Conservation (phyloP, 495 filamentous ascomycete genomes). For the Neurospora cerealis region DNA sequence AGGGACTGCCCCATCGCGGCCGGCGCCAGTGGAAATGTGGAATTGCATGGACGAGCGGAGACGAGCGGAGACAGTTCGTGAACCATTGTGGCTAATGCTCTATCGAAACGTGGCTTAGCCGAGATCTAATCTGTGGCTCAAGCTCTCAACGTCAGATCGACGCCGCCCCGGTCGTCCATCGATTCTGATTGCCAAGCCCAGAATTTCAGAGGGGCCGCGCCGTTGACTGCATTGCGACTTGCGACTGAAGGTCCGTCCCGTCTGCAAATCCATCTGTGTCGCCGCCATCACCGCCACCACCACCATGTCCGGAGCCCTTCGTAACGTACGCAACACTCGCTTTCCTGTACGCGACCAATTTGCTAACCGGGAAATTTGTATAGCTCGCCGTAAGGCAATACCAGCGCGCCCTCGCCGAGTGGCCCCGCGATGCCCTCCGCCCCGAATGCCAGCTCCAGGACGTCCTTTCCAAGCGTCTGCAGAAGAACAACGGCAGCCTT, state of each 20-base stretch:
- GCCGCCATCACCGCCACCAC: background rate
- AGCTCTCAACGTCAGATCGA: background rate
- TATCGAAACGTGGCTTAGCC: background rate
- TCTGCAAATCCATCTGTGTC: background rate
- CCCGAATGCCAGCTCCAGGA: constrained; percentile 67
- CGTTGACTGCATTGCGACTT: background rate
- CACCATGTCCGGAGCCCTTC: constrained; percentile 15
- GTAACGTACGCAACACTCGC: background rate
- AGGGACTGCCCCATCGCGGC: background rate
- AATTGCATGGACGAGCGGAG: background rate
- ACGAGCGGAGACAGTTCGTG: background rate
- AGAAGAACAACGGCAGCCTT: constrained; percentile 35
- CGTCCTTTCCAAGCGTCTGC: constrained; percentile 53
- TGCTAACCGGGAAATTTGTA: too few relatives aligned
- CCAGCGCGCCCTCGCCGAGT: constrained; percentile 59
- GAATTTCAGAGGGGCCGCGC: background rate
- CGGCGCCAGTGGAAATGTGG: background rate
- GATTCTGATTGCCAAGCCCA: background rate
- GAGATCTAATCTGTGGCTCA: background rate
- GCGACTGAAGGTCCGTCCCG: background rate
- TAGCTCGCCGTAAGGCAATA: constrained; percentile 20
- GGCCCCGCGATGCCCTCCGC: constrained; percentile 71
- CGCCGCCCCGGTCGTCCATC: background rate
- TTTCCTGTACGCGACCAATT: too few relatives aligned
- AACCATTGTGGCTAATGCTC: background rate